Evolutionary conservation across 2,329 filamentous ascomycete species (phyloP), one percentile per base, ranked within the genome.

Genomic region (Fusarium sp.): DNA sequence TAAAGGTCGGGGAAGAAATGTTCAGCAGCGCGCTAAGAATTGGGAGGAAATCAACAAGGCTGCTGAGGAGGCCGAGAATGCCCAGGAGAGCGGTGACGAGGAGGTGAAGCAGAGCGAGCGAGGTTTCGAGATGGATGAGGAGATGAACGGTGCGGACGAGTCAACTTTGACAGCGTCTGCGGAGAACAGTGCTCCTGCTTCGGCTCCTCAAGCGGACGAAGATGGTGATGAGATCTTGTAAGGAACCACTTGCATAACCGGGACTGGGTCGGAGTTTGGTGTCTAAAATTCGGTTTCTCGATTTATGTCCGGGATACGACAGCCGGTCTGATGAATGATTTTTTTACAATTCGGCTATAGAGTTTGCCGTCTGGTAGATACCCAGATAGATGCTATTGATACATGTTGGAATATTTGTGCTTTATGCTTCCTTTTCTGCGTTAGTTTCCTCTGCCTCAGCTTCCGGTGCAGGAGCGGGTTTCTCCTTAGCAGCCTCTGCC

Each of bases 1-100:
- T 77, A 82, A 87, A 70, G 82, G 78, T 13, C 80, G 84, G 53
- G 83, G 84, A 1, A 80, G 81, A 60, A 80, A 72, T 18, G 82
- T 88, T 11, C 83, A 87, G 70, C 75, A 80, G 44, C 79, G 88
- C 65, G 82, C 82, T 22, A 86, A 87, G 76, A 79, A 80, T 6
- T 90, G 88, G 88, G 87, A 89, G 4, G 84, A 88, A 10, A 81
- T 90, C 72, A 90, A 90, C 76, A 83, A 76, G 64, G 74, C 75
- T 45, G 74, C 71, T 5, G 76, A 73, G 3, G 69, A 61, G 20
- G 32, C 40, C 11, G 64, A 67, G 34, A 25, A 16, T 9, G 49
- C 16, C 1, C 38, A 52, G 8, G 56, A 65, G 41, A 58, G 52
- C 22, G 40, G 22, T 10, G 46, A 64, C 13, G 60, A 66, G 27